Conservation (phyloP, 1,139 yeast genomes). For the Schizosaccharomyces versatilis region DNA sequence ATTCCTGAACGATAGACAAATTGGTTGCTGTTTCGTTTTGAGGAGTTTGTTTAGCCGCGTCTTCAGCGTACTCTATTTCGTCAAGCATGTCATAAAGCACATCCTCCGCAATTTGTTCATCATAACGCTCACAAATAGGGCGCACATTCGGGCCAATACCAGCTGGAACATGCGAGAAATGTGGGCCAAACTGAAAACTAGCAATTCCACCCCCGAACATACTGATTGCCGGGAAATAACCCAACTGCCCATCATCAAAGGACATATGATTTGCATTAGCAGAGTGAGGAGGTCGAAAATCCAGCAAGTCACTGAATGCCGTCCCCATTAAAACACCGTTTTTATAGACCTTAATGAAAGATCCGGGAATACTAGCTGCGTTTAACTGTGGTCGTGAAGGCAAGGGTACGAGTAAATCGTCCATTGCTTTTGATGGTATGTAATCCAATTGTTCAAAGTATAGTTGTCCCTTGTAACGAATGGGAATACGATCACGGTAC, state of each 20-base stretch:
- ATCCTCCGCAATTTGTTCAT: conserved; percentile 58
- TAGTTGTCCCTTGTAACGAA: conserved; percentile 52
- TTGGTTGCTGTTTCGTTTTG: background rate
- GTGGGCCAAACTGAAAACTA: conserved; percentile 44
- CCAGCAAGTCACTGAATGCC: conserved; percentile 45
- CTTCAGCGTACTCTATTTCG: conserved; percentile 49
- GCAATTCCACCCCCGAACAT: conserved; percentile 66
- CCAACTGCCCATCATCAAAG: conserved; percentile 59
- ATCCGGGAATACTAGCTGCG: conserved; percentile 25
- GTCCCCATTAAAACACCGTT: conserved; percentile 52
- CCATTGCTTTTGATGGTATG: conserved; percentile 53
- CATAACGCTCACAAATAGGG: conserved; percentile 40
- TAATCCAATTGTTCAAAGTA: conserved; percentile 79
- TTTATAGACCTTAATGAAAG: conserved; percentile 44
- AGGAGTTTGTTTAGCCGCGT: background rate
- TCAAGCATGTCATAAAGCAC: conserved; percentile 65
- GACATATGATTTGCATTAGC: conserved; percentile 13
- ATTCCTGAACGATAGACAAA: background rate
- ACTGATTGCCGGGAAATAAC: conserved; percentile 79
- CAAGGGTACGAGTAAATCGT: conserved; percentile 44
- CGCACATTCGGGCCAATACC: conserved; percentile 16
- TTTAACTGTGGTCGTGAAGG: conserved; percentile 10
- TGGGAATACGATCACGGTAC: conserved; percentile 64
- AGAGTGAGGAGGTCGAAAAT: conserved; percentile 59
- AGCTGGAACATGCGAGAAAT: conserved; percentile 20